Base-by-base conservation (phyloP, 805 yeast species). In the Starmera pachycereana region DNA sequence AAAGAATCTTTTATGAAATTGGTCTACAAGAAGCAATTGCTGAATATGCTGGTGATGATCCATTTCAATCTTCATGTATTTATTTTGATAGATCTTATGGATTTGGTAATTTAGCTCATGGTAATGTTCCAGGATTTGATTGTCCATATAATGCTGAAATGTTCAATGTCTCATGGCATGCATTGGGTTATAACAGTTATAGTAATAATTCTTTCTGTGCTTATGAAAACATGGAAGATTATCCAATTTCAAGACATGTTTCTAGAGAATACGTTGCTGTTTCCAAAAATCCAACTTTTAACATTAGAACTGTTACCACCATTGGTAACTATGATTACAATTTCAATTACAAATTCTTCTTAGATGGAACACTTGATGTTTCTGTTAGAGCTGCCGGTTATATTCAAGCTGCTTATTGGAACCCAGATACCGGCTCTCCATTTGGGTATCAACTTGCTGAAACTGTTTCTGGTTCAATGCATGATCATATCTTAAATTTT, bases 21-120 rank as follows among this genome's bases (percentile, higher is more conserved):
- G 58, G 56, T 16, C 39, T 55, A 32, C 60, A 54, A 40, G 60
- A 54, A 38, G 58, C 57, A 16, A 48, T 54, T 43, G 58, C 60
- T 18, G 59, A 54, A 40, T 54, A 54, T 27, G 41, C 57, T 27
- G 58, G 58, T 41, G 59, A 54, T 35, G 59, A 54, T 50, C 59
- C 59, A 29, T 53, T 51, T 49, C 58, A 54, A 42, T 45, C 51
- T 40, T 37, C 51, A 41, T 52, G 55, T 12, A 43, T 43, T 22
- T 54, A 48, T 43, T 44, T 51, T 32, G 59, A 54, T 40, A 34
- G 49, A 25, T 32, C 55, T 9, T 54, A 53, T 40, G 58, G 58
- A 36, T 53, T 53, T 30, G 59, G 59, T 43, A 53, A 53, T 37
- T 51, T 50, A 32, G 57, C 57, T n/a, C 53, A 45, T 45, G 58